Conservation (phyloP, 129 eudicot species). For the Pittosporum tobira region DNA sequence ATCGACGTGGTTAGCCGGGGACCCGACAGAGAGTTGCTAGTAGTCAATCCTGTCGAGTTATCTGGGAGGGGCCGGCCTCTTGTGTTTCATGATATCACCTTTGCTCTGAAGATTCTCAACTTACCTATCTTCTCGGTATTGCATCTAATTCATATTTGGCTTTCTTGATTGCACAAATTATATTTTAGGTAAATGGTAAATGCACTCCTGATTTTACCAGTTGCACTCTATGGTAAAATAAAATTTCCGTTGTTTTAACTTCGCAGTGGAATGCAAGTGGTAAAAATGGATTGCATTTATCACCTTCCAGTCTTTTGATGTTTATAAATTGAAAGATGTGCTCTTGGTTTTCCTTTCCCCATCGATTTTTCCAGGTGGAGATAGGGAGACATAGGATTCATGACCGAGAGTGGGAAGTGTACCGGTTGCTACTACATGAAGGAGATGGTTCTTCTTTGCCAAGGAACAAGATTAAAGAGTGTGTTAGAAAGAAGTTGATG, state of each 20-base stretch:
- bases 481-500: slow-evolving; percentile 51
- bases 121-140: slow-evolving; percentile 38
- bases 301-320: too few species aligned
- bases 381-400: slow-evolving; percentile 44
- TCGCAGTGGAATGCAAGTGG: too few species aligned
- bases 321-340: not conserved
- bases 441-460: slow-evolving; percentile 35
- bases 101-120: slow-evolving; percentile 32
- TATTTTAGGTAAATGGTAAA: too few species aligned
- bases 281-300: too few species aligned
- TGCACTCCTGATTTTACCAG: too few species aligned
- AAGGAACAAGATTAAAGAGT: slow-evolving; percentile 36
- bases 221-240: too few species aligned
- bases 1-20: slow-evolving; percentile 42
- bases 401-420: slow-evolving; percentile 59
- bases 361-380: slow-evolving; percentile 35
- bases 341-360: not conserved
- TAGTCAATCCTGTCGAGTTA: slow-evolving; percentile 45
- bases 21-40: slow-evolving; percentile 44
- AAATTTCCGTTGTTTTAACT: too few species aligned
- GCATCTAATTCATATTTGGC: not conserved
- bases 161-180: not conserved
- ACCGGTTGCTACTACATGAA: slow-evolving; percentile 49
- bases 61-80: slow-evolving; percentile 42
- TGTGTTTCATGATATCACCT: slow-evolving; percentile 41